phyloP scores from a whole-genome alignment of 208 protist species.

The Kentomonas sorsogonicus region DNA sequence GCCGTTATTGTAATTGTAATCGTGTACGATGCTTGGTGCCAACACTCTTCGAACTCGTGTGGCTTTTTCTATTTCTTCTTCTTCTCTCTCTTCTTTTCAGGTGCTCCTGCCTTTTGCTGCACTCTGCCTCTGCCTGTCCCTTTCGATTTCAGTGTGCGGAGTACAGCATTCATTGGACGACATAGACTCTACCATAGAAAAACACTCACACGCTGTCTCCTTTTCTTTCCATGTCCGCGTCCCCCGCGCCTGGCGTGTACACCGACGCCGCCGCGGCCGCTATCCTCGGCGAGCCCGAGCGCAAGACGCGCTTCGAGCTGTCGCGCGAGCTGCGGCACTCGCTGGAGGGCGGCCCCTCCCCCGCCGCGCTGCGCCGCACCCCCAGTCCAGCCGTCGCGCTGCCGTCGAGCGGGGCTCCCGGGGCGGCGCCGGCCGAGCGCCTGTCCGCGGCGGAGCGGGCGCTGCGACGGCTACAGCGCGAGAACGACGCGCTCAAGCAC shows the following conservation, averaged over 20 bases:
- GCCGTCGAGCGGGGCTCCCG: too few relatives aligned
- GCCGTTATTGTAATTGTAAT: too few relatives aligned
- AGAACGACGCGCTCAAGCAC: slow-evolving; percentile 50
- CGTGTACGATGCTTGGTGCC: too few relatives aligned
- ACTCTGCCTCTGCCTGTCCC: slow-evolving; percentile 6
- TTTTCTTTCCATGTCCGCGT: too few relatives aligned
- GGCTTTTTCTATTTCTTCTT: slow-evolving; percentile 11
- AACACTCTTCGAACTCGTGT: neutral
- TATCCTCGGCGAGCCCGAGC: neutral
- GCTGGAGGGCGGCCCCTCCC: neutral
- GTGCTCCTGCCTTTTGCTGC: slow-evolving; percentile 9
- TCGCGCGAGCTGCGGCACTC: neutral
- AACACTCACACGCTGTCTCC: too few relatives aligned
- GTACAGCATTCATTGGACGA: neutral
- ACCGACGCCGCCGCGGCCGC: neutral
- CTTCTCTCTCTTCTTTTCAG: slow-evolving; percentile 6
- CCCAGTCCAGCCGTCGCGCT: neutral
- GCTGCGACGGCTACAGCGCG: slow-evolving; percentile 30
- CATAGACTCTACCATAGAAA: neutral
- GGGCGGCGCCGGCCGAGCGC: slow-evolving; percentile 19
- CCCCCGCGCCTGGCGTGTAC: slow-evolving; percentile 1
- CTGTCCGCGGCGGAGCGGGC: slow-evolving; percentile 42
- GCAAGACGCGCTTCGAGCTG: neutral
- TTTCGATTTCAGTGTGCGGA: neutral
- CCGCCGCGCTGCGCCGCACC: neutral